phyloP scores from a whole-genome alignment of 805 yeast genomes.

The Candida fluviatilis region DNA sequence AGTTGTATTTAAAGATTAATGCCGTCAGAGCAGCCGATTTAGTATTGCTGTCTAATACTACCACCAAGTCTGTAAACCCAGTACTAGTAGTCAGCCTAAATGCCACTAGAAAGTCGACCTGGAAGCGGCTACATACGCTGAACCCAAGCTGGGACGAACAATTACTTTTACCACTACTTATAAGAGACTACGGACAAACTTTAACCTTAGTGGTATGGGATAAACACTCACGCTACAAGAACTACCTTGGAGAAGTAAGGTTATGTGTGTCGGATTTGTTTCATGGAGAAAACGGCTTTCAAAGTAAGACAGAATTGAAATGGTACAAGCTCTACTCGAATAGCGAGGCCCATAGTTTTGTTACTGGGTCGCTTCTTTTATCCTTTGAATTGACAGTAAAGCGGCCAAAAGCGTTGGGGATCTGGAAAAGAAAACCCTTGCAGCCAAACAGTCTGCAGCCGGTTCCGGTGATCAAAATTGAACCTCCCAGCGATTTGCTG shows the following conservation, averaged over 20 bases:
- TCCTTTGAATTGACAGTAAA: conserved; percentile 36
- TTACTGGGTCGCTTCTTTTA: conserved; percentile 45
- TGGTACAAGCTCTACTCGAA: conserved; percentile 46
- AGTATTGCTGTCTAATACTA: conserved; percentile 10
- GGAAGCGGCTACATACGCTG: conserved; percentile 26
- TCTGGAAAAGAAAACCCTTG: conserved; percentile 3
- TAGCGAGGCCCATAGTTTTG: conserved; percentile 34
- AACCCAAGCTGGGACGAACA: conserved; percentile 41
- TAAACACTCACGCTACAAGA: conserved; percentile 30
- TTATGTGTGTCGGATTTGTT: conserved; percentile 28
- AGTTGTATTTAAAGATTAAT: conserved; percentile 26
- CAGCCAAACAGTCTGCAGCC: neutral
- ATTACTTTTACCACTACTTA: conserved; percentile 26
- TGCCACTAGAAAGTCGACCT: conserved; percentile 22
- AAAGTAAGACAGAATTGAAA: conserved; percentile 24
- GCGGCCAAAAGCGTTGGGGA: conserved; percentile 8
- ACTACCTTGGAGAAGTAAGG: conserved; percentile 39
- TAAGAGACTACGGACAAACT: conserved; percentile 24
- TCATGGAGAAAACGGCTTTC: conserved; percentile 9
- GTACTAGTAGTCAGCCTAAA: conserved; percentile 34
- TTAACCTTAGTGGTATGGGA: conserved; percentile 38
- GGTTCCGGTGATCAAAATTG: neutral
- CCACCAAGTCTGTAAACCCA: conserved; percentile 27
- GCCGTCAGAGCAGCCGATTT: conserved; percentile 39
- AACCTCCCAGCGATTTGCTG: neutral